phyloP scores from a whole-genome alignment of 805 yeast genomes.

The Starmerella etchellsii region DNA sequence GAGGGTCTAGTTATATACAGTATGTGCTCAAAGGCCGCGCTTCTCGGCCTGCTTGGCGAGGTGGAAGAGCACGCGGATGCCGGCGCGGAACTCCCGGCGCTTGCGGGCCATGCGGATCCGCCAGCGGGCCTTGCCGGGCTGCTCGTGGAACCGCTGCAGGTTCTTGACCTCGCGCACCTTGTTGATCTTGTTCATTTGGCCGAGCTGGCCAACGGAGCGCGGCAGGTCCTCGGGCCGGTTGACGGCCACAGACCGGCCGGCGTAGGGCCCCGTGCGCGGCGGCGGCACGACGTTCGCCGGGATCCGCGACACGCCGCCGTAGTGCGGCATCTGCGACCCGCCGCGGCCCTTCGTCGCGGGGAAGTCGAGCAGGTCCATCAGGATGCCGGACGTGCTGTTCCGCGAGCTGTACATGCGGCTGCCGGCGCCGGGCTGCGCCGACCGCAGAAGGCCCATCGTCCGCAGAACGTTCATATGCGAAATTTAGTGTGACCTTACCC shows the following conservation, averaged over 20 bases:
- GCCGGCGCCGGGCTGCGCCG: not conserved
- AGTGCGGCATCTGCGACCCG: not conserved
- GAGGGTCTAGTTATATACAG: not conserved
- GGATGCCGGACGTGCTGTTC: not conserved
- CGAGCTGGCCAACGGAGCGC: constrained; percentile 21
- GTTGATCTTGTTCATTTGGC: constrained; percentile 23
- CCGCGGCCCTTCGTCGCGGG: not conserved
- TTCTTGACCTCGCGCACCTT: constrained; percentile 21
- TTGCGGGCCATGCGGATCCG: constrained; percentile 25
- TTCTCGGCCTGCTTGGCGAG: constrained; percentile 26
- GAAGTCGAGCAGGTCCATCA: not conserved
- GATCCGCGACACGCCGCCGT: not conserved
- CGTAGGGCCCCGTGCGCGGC: constrained; percentile 26
- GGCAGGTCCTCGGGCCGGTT: constrained; percentile 18
- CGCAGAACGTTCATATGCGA: too few relatives aligned
- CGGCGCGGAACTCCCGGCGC: constrained; percentile 25
- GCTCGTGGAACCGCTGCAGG: constrained; percentile 25
- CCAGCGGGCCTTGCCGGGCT: constrained; percentile 27
- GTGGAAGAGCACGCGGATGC: constrained; percentile 26
- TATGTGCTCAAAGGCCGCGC: constrained; percentile 10
- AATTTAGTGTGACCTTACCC: too few relatives aligned
- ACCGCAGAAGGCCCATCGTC: not conserved
- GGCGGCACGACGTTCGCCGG: constrained; percentile 8
- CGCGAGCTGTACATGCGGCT: not conserved
- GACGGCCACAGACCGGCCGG: constrained; percentile 26